phyloP scores from a whole-genome alignment of 805 yeast genomes.

The Wickerhamomyces silvicola region DNA sequence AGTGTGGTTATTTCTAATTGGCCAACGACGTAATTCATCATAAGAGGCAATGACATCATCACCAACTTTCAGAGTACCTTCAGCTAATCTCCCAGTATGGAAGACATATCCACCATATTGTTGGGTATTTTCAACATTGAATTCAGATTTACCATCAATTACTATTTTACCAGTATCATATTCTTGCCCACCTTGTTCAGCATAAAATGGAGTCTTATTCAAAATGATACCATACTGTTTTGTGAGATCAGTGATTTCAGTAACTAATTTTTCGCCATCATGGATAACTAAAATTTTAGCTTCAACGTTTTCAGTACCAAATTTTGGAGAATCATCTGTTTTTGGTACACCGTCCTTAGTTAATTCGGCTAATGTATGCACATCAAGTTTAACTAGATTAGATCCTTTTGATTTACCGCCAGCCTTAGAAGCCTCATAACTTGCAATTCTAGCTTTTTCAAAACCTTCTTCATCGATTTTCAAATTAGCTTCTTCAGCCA shows the following conservation, averaged over 20 bases:
- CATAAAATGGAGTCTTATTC: constrained; percentile 91
- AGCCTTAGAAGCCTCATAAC: constrained; percentile 94
- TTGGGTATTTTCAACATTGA: constrained; percentile 88
- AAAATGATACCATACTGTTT: constrained; percentile 73
- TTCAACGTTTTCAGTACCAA: constrained; percentile 60
- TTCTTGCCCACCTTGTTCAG: constrained; percentile 99
- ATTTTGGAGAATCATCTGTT: constrained; percentile 81
- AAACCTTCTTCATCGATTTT: constrained; percentile 89
- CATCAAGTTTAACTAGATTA: constrained; percentile 73
- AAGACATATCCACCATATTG: constrained; percentile 89
- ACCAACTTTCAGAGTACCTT: constrained; percentile 65
- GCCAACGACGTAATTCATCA: constrained; percentile 93
- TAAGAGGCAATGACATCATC: constrained; percentile 78
- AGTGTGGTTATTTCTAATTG: constrained; percentile 95
- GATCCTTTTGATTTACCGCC: constrained; percentile 58
- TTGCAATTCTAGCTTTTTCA: constrained; percentile 81
- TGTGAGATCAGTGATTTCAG: constrained; percentile 36
- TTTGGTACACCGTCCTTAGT: constrained; percentile 58
- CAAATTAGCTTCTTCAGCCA: constrained; percentile 97
- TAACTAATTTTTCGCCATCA: constrained; percentile 57
- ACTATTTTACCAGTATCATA: constrained; percentile 90
- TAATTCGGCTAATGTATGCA: constrained; percentile 76
- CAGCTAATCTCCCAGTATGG: constrained; percentile 82
- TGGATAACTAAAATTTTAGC: constrained; percentile 69
- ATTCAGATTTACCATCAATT: constrained; percentile 81